Evolutionary conservation across 2,329 filamentous ascomycete genomes (phyloP).

Genomic region (Venturiaceae sp.): DNA sequence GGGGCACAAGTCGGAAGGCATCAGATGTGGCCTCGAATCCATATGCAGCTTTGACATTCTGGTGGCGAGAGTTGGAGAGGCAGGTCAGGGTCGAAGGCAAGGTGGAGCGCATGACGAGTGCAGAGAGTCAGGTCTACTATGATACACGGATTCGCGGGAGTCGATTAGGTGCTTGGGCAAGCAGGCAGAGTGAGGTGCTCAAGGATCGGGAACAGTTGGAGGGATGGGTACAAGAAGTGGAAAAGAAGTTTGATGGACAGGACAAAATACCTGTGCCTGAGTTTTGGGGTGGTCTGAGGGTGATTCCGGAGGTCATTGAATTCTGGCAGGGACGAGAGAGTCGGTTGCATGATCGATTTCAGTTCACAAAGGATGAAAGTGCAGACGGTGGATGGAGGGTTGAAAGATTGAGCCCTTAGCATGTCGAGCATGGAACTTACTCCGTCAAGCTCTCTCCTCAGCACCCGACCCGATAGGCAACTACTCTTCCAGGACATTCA

Average conservation of each 20-base stretch:
- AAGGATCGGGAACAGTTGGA: slow-evolving; percentile 63
- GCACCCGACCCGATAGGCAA: too few relatives aligned
- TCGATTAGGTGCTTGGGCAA: slow-evolving; percentile 87
- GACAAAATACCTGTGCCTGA: slow-evolving; percentile 82
- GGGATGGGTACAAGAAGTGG: slow-evolving; percentile 64
- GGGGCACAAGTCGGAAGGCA: slow-evolving; percentile 64
- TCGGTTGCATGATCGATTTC: slow-evolving; percentile 87
- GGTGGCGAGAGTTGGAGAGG: slow-evolving; percentile 77
- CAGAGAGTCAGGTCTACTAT: slow-evolving; percentile 63
- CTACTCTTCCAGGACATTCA: too few relatives aligned
- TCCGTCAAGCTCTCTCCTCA: too few relatives aligned
- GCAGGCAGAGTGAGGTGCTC: slow-evolving; percentile 73
- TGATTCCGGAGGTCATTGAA: slow-evolving; percentile 79
- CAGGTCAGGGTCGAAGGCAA: slow-evolving; percentile 84
- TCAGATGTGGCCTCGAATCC: slow-evolving; percentile 62
- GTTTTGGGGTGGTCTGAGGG: slow-evolving; percentile 87
- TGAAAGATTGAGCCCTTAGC: slow-evolving; percentile 62
- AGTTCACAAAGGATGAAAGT: slow-evolving; percentile 56
- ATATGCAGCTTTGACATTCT: slow-evolving; percentile 77
- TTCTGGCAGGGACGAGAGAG: slow-evolving; percentile 94
- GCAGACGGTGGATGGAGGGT: slow-evolving; percentile 51
- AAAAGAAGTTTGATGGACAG: slow-evolving; percentile 62
- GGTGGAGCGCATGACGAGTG: slow-evolving; percentile 54
- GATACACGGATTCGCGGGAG: slow-evolving; percentile 64
- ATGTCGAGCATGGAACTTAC: too few relatives aligned